A percentile compares a stretch with the other conserved stretches of the same genome.
Evolutionary conservation across 179 eudicot genomes (phyloP).

Genomic region (Beta macrorhiza): DNA sequence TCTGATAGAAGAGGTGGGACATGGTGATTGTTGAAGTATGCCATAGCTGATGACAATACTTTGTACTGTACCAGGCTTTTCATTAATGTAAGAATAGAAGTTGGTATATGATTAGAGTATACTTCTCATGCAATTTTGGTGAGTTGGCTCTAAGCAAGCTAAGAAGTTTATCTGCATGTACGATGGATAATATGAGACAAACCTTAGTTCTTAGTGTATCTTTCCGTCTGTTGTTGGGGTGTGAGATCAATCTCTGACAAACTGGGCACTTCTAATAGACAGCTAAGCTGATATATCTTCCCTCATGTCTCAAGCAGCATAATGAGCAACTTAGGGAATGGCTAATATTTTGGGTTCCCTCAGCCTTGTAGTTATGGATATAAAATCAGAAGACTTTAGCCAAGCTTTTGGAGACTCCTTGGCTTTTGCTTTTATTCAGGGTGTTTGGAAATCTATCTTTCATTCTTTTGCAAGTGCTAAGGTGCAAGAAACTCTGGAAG

Average conservation of each 20-base stretch:
- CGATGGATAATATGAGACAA: neutral
- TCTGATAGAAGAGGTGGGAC: neutral
- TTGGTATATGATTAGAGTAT: neutral
- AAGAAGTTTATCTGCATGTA: conserved; percentile 1
- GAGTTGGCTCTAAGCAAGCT: neutral
- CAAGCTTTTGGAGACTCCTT: neutral
- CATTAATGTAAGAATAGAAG: neutral
- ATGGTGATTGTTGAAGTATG: neutral
- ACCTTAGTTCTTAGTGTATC: neutral
- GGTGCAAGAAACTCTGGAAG: neutral
- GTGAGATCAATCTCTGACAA: neutral
- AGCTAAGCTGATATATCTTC: neutral
- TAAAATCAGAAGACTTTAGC: neutral
- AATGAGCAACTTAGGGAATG: neutral
- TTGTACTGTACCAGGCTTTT: neutral
- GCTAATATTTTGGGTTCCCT: neutral
- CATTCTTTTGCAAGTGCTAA: neutral
- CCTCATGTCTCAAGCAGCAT: neutral
- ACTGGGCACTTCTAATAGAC: neutral
- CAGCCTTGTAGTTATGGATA: neutral
- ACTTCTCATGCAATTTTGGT: neutral
- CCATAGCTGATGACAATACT: neutral
- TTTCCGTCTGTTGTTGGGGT: neutral
- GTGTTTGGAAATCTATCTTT: neutral
- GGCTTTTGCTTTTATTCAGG: neutral